phyloP scores from a whole-genome alignment of 106 monocot genomes.

The Dendrobium chrysotoxum region DNA sequence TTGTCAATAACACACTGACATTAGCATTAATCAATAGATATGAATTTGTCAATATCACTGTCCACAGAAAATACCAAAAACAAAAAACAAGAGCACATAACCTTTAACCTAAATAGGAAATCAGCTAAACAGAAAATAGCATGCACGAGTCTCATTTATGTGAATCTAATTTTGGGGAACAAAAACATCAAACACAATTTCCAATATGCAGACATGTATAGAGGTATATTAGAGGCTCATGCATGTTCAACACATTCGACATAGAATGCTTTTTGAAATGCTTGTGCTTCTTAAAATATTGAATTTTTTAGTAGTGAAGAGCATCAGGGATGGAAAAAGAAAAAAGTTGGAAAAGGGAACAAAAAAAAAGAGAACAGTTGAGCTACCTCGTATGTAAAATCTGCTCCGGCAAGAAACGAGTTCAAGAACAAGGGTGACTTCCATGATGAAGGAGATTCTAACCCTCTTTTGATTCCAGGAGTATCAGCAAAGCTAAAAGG shows the following conservation, averaged over 20 bases:
- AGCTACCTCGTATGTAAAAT: conserved; percentile 44
- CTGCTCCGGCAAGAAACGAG: conserved; percentile 30
- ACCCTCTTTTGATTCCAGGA: conserved; percentile 73
- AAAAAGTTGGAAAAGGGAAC: neutral
- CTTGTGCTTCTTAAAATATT: neutral
- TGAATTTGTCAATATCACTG: neutral
- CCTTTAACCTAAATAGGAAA: neutral
- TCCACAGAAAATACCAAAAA: neutral
- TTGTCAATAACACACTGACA: neutral
- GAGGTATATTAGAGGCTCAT: neutral
- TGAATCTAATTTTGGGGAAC: no score
- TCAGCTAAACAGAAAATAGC: neutral
- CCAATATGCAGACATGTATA: neutral
- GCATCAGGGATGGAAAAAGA: neutral
- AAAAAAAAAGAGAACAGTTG: neutral
- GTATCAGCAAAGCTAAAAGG: conserved; percentile 65
- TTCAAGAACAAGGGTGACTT: conserved; percentile 87
- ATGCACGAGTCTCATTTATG: no score
- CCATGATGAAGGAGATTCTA: conserved; percentile 96
- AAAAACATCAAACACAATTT: no score
- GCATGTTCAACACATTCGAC: neutral
- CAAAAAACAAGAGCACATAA: neutral
- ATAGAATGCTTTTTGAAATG: neutral
- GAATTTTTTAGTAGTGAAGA: neutral
- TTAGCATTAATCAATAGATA: neutral